A percentile compares a stretch with the other conserved stretches of the same genome.
These are phyloP conservation scores for Microdochium nivale DNA, from an alignment of 2,329 filamentous ascomycete species.

Conservation along the genomic window DNA sequence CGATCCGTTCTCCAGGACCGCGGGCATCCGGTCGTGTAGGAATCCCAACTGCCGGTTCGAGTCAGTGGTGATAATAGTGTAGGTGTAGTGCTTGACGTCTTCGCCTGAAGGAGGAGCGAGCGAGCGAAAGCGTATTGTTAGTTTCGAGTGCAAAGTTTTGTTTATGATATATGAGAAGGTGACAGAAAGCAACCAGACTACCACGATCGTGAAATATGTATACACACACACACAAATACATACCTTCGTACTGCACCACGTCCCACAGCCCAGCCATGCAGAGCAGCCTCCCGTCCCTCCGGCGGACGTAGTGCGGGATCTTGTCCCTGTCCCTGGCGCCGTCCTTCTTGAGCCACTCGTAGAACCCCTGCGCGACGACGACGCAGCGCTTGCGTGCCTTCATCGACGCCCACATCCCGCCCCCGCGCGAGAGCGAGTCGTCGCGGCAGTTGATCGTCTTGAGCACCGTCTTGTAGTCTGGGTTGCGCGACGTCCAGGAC, in stretches of 20 bases:
- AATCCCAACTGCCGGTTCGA: conserved; percentile 78
- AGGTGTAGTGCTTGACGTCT: conserved; percentile 70
- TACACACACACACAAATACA: conserved; percentile 3
- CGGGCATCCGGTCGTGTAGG: conserved; percentile 92
- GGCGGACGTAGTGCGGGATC: conserved; percentile 74
- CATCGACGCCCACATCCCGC: conserved; percentile 88
- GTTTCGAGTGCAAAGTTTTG: no score
- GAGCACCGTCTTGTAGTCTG: conserved; percentile 68
- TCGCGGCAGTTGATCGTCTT: conserved; percentile 94
- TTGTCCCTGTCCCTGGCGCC: conserved; percentile 71
- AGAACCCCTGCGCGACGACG: conserved; percentile 86
- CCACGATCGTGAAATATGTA: neutral
- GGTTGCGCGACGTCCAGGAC: conserved; percentile 82
- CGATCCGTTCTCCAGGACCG: conserved; percentile 73
- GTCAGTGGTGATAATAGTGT: conserved; percentile 87
- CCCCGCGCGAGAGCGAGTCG: conserved; percentile 67
- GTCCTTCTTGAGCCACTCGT: conserved; percentile 83
- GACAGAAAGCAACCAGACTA: no score
- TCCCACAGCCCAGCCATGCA: conserved; percentile 92
- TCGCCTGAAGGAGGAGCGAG: conserved; percentile 27
- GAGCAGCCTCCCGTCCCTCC: conserved; percentile 77
- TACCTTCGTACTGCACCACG: conserved; percentile 71
- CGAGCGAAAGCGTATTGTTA: no score
- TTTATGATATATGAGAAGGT: no score
- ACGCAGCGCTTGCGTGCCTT: conserved; percentile 84